Base-by-base conservation (phyloP, 164 flowering plant species). In the Protea cynaroides region DNA sequence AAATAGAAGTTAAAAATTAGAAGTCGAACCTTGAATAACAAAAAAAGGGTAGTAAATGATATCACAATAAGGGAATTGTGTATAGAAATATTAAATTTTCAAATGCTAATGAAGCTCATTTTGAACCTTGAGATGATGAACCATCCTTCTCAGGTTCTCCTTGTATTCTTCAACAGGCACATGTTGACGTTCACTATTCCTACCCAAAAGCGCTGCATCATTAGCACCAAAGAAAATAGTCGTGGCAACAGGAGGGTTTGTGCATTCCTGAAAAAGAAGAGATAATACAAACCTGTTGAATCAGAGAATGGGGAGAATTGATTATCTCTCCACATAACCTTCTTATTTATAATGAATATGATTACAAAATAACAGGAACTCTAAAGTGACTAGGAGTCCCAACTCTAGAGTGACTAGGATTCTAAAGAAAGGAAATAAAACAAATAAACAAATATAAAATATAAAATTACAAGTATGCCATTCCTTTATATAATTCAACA, bases 191-290 rank as follows among this genome's bases (percentile, higher is more conserved):
- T 80, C 86, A 66, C 82, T 80, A 24, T 71, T 82, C 74, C 95
- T 81, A 24, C 88, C 95, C 1, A 64, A 61, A 34, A 91, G 81
- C 63, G 96, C 95, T 12, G 98, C 97, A 74, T 94, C 98, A 80
- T 91, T 94, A 34, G 98, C 98, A 57, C 98, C 97, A 72, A 94
- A 91, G 82, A 94, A 94, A 57, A 94, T 58, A 15, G 93, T 91
- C 15, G 75, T 73, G n/a, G 84, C 98, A 77, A 65, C 66, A 54
- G 92, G 96, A 58, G 82, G 83, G 1, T 76, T 75, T 22, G 65
- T 40, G 25, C 79, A 71, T 18, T 67, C 77, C 92, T 85, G 62
- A 63, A 71, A 55, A 70, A 54, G 25, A 56, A 18, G 52, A 49
- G n/a, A 49, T 49, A 49, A 49, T 15, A 18, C 13, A 40, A 49